Base-by-base conservation (phyloP, 345 rosid genomes). In the Aquilaria malaccensis region DNA sequence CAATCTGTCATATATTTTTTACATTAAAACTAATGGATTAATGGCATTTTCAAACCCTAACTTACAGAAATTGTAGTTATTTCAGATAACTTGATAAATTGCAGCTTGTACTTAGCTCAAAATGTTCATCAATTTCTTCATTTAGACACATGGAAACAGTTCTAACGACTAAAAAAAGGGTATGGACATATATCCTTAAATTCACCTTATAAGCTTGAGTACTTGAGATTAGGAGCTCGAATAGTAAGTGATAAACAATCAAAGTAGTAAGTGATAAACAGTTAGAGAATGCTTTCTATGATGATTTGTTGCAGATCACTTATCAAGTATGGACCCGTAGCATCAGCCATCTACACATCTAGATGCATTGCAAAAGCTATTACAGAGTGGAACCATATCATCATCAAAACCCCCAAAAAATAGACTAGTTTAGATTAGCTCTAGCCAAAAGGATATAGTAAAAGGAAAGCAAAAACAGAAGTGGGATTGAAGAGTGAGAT, bases 71-170 rank as follows among this genome's bases (percentile, higher is more conserved):
- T 22, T 22, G 22, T 22, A 22, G 22, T 22, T 22, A 22, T 22
- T 22, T 22, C 22, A 22, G 22, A 22, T 22, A 90, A 79, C 74
- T 84, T 88, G 61, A 77, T 72, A 57, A 90, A 66, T 86, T 90
- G 81, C 91, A 86, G 62, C 72, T 79, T 1, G 82, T 84, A 72
- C 86, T 85, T 71, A 88, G 96, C 81, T 84, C 95, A 43, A 87
- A 81, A 72, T 74, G 82, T 57, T 93, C 96, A 48, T 83, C 77
- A 30, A 68, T 72, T 51, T 90, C 99, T 33, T 90, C 99, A 65
- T 71, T 86, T 87, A 90, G 84, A 52, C 87, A 88, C 95, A 94
- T 88, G 2, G 87, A 84, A 67, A 88, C 85, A 13, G 97, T 86
- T 62, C 88, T 68, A 3, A 72, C 66, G 61, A 82, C 74, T 50